Evolutionary conservation across 768 basidiomycete genomes (phyloP).

Genomic region (Russula abietina): DNA sequence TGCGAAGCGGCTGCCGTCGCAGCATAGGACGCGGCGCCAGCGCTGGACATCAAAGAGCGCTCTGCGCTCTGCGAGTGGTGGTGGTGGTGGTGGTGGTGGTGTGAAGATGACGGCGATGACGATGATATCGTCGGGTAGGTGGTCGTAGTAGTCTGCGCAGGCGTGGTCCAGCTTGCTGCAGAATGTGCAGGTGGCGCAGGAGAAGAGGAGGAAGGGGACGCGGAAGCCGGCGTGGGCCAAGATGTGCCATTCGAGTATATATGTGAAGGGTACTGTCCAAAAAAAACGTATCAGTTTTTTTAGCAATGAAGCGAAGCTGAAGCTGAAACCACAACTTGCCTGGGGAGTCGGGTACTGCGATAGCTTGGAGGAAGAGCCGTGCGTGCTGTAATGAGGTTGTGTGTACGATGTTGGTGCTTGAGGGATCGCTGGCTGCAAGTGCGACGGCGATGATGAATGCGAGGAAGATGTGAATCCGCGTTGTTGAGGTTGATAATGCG

Average conservation of each 20-base stretch:
- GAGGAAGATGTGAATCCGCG: conserved; percentile 17
- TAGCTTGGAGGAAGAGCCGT: conserved; percentile 5
- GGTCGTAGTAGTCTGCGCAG: not conserved
- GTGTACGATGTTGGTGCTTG: conserved; percentile 5
- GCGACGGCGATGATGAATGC: not conserved
- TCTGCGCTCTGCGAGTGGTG: conserved; percentile 7
- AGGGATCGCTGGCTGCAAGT: not conserved
- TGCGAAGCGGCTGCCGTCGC: not conserved
- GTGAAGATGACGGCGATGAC: not conserved
- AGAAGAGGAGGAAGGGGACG: not conserved
- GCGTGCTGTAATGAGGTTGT: conserved; percentile 3
- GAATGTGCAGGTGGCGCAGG: not conserved
- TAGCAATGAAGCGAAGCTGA: not conserved
- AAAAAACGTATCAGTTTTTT: not conserved
- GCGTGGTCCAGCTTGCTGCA: conserved; percentile 9
- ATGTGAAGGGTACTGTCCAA: conserved; percentile 7
- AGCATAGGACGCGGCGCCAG: not conserved
- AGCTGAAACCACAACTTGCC: not conserved
- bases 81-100: not conserved
- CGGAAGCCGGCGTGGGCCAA: conserved; percentile 3
- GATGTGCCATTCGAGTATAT: conserved; percentile 15
- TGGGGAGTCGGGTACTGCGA: conserved; percentile 4
- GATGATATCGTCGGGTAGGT: not conserved
- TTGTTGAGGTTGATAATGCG: conserved; percentile 26
- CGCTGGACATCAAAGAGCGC: conserved; percentile 16